Base-by-base conservation (phyloP, 2,329 filamentous ascomycete species). In the Ascochyta lentis region DNA sequence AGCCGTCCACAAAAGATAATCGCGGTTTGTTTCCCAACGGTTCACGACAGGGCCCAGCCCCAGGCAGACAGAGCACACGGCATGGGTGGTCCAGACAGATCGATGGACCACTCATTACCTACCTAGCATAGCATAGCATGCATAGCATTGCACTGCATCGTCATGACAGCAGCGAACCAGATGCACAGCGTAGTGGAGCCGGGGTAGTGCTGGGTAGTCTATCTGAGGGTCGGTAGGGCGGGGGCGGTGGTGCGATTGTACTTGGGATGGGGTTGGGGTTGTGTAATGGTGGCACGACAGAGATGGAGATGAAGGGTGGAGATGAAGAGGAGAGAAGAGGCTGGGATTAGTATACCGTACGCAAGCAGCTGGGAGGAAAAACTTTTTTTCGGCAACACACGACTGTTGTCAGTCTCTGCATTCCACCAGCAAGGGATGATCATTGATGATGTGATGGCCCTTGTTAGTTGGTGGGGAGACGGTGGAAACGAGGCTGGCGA, bases 11-110 rank as follows among this genome's bases (percentile, higher is more conserved):
- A 19, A 19, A 19, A 19, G 19, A 19, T 3, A 19, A 19, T 19
- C 19, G 19, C 49, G 45, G 46, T 15, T 37, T 51, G 54, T 58
- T 50, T 59, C 39, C 45, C 58, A 56, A 57, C 48, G 43, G 44
- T 45, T 50, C 59, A 55, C 56, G 37, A 41, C 56, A 56, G 57
- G 12, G 47, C 35, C 40, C 38, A 60, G 24, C 27, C 9, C 27
- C 7, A 3, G 23, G 40, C 42, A 19, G 19, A 19, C 19, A 19
- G 19, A 19, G 19, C 19, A 19, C 19, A 33, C 16, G 39, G 50
- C 46, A 50, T 33, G 44, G 33, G 34, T 54, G 50, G 54, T 51
- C 54, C 50, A 54, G 47, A 24, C 38, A 42, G 27, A 52, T 49
- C 33, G 47, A 35, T 26, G 5, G 24, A 19, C 19, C 19, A 19